phyloP scores from a whole-genome alignment of 805 yeast genomes.

The Spathaspora hagerdaliae region DNA sequence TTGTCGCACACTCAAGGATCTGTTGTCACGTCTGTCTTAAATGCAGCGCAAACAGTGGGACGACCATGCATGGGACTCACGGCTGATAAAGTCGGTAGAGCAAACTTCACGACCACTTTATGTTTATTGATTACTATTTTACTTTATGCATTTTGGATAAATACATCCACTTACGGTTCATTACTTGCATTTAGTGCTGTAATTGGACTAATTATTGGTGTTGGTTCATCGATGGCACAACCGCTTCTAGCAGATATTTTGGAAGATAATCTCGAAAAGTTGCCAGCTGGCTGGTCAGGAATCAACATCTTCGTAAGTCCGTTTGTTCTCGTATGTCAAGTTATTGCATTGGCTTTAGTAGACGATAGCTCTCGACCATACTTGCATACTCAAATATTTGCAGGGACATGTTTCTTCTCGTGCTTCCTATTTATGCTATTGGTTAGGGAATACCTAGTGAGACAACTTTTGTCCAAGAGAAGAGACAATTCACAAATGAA shows the following conservation, averaged over 20 bases:
- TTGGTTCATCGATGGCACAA: constrained; percentile 22
- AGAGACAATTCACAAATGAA: constrained; percentile 3
- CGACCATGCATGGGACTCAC: constrained; percentile 44
- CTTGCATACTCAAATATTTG: constrained; percentile 56
- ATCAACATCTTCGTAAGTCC: constrained; percentile 29
- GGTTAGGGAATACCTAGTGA: constrained; percentile 50
- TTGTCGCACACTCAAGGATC: constrained; percentile 28
- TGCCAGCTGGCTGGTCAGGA: constrained; percentile 39
- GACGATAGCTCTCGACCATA: constrained; percentile 37
- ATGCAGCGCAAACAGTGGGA: constrained; percentile 46
- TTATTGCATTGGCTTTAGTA: constrained; percentile 49
- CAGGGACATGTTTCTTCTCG: constrained; percentile 47
- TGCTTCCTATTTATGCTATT: constrained; percentile 41
- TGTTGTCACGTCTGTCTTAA: constrained; percentile 30
- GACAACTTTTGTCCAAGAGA: constrained; percentile 28
- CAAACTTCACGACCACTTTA: constrained; percentile 27
- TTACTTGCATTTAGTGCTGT: constrained; percentile 26
- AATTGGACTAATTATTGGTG: constrained; percentile 29
- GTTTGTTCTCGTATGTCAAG: constrained; percentile 45
- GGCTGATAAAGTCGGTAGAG: constrained; percentile 47
- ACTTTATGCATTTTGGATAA: constrained; percentile 36
- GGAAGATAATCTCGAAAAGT: constrained; percentile 13
- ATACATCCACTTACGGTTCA: constrained; percentile 28
- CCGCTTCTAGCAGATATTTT: constrained; percentile 22
- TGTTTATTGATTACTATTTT: constrained; percentile 21